phyloP scores from a whole-genome alignment of 352 stramenopile species.

The Pythium periplocum region DNA sequence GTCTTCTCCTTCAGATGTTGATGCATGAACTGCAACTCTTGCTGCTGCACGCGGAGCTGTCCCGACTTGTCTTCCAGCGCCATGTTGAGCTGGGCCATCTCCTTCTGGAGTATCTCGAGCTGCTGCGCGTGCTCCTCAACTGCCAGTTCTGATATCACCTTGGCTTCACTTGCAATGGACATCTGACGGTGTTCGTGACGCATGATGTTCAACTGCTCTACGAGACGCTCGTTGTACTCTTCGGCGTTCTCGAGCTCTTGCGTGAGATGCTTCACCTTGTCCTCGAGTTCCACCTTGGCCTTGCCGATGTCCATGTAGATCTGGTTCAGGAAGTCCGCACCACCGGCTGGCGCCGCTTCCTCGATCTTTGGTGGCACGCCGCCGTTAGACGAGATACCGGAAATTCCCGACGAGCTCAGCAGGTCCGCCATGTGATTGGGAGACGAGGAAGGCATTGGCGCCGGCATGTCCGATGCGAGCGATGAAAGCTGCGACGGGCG shows the following conservation, averaged over 20 bases:
- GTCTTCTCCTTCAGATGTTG: constrained; percentile 21
- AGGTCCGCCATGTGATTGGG: too few relatives aligned
- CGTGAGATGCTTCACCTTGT: constrained; percentile 60
- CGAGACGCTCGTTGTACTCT: constrained; percentile 46
- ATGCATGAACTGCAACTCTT: constrained; percentile 23
- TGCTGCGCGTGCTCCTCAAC: constrained; percentile 22
- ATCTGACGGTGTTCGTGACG: too few relatives aligned
- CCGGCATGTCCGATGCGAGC: neutral
- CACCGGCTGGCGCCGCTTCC: neutral
- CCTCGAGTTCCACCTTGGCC: constrained; percentile 65
- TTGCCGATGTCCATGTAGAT: constrained; percentile 80
- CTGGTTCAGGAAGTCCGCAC: constrained; percentile 63
- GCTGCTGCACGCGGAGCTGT: constrained; percentile 20
- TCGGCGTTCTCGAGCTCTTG: constrained; percentile 34
- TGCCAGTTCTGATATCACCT: too few relatives aligned
- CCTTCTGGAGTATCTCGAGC: constrained; percentile 9
- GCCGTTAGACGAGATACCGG: neutral
- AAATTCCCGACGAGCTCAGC: neutral
- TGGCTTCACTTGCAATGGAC: too few relatives aligned
- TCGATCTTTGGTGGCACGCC: constrained; percentile 8
- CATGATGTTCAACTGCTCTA: constrained; percentile 17
- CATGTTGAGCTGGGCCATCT: neutral
- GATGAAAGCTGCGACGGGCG: neutral
- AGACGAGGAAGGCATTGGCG: too few relatives aligned
- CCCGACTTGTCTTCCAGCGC: constrained; percentile 13